Evolutionary conservation across 768 basidiomycete genomes (phyloP), one percentile per base, ranked within the genome.

Genomic region (Antrodiella citrinella): DNA sequence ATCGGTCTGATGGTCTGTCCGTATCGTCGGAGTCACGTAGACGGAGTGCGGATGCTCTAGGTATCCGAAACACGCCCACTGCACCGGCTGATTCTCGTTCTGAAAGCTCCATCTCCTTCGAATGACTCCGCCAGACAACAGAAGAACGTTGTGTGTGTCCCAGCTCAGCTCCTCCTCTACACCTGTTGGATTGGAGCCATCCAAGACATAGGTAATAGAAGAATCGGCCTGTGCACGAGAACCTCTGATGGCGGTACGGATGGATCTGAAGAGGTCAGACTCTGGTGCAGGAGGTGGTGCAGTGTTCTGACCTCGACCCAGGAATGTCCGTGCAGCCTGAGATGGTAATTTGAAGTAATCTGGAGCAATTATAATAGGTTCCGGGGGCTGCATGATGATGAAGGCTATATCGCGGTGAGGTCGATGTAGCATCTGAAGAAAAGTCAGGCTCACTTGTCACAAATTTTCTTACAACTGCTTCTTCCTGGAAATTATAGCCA

Each of bases 21-120:
- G 54, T 42, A 60, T 51, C 13, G 60, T 53, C 13, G 64, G 54
- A 11, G 61, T 49, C 0, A 65, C 51, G 35, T 55, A 51, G n/a
- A 70, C 56, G 18, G 61, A 55, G 18, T 65, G 66, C 4, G 71
- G 63, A 57, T 83, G 80, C 57, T 84, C 80, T 30, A 91, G 72
- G 63, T 75, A 76, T 3, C 84, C 90, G n/a, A 85, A 70, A 60
- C 88, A 90, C 4, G 86, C 89, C 69, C 76, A 87, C 57, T 88
- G 88, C 26, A 92, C 78, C 1, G 75, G 72, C 59, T 91, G 83
- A 4, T 72, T 76, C 59, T 88, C 86, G 39, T 78, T 71, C n/a
- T 69, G 63, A 59, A 91, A 86, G 48, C 74, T 76, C 90, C 89
- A 91, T 59, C 80, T 80, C 59, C 82, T 81, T 50, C 69, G 70